phyloP scores from a whole-genome alignment of 805 yeast genomes.

The Ogataea thermomethanolica region DNA sequence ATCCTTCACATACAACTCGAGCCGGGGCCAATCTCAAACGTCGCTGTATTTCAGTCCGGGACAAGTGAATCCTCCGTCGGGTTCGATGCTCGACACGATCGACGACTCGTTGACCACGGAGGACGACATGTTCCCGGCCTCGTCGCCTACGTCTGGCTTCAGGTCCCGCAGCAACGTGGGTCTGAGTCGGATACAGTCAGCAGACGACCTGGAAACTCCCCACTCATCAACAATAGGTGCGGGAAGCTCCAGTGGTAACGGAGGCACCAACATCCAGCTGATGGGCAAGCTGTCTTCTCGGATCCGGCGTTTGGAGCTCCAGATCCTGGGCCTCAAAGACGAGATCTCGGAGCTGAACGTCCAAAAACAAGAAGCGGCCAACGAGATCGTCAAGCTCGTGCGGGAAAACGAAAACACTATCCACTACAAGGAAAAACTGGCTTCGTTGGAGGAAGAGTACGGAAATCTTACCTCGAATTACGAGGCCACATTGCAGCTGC shows the following conservation, averaged over 20 bases:
- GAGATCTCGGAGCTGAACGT: conserved; percentile 50
- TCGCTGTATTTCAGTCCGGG: conserved; percentile 12
- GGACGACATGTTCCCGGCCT: conserved; percentile 15
- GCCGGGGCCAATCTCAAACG: conserved; percentile 11
- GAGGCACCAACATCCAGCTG: conserved; percentile 48
- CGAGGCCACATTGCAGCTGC: conserved; percentile 56
- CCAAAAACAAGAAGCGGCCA: conserved; percentile 65
- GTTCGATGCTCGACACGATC: conserved; percentile 12
- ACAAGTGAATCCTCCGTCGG: conserved; percentile 5
- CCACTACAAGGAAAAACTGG: conserved; percentile 28
- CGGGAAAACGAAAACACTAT: conserved; percentile 49
- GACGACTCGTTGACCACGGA: conserved; percentile 15
- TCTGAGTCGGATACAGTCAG: conserved; percentile 13
- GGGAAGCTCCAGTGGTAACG: conserved; percentile 14
- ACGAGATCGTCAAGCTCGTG: conserved; percentile 59
- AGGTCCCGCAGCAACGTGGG: conserved; percentile 9
- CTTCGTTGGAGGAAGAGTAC: conserved; percentile 20
- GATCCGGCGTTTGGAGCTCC: conserved; percentile 77
- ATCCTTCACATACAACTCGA: conserved; percentile 4
- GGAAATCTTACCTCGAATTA: conserved; percentile 20
- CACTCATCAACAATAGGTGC: conserved; percentile 24
- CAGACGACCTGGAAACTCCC: conserved; percentile 23
- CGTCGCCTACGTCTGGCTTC: conserved; percentile 19
- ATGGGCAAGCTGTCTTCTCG: conserved; percentile 73
- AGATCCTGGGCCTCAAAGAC: conserved; percentile 60